Conservation (phyloP, 2,329 filamentous ascomycete genomes). For the Dothideomycetidae sp. region DNA sequence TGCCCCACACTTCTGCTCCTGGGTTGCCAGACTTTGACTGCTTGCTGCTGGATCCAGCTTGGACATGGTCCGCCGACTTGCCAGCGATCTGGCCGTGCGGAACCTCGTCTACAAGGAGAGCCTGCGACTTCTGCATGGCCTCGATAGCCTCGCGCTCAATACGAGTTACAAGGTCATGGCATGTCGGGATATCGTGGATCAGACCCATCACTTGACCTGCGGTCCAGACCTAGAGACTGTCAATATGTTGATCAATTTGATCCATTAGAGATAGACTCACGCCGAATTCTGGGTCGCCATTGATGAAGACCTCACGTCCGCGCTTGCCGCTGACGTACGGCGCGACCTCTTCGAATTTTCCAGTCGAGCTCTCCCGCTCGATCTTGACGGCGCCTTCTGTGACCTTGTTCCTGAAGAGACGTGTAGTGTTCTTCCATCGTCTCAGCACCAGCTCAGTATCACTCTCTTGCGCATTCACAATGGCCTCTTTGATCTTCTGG, state of each 20-base stretch:
- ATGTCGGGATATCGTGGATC: conserved; percentile 38
- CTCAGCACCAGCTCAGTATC: conserved; percentile 81
- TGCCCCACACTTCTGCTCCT: conserved; percentile 27
- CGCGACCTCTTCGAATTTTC: conserved; percentile 80
- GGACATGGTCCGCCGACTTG: conserved; percentile 13
- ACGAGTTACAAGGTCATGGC: conserved; percentile 30
- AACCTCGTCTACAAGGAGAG: conserved; percentile 26
- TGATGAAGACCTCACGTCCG: conserved; percentile 79
- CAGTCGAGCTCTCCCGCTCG: conserved; percentile 67
- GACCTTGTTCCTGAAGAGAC: conserved; percentile 84
- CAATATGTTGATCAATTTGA: too few species aligned
- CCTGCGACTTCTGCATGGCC: conserved; percentile 26
- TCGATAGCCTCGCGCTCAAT: conserved; percentile 34
- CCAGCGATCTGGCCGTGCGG: conserved; percentile 20
- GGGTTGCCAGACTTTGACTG: conserved; percentile 26
- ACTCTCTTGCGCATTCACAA: conserved; percentile 75
- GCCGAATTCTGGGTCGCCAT: conserved; percentile 79
- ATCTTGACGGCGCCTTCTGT: conserved; percentile 65
- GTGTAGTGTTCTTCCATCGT: conserved; percentile 83
- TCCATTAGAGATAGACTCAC: conserved; percentile 42
- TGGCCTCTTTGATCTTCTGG: conserved; percentile 81
- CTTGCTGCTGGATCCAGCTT: conserved; percentile 3
- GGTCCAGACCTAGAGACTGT: conserved; percentile 96
- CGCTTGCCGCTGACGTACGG: conserved; percentile 80
- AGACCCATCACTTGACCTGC: conserved; percentile 77